These are phyloP conservation scores for Prunus campanulata DNA, from an alignment of 306 rosid genomes.

Conservation along the genomic window DNA sequence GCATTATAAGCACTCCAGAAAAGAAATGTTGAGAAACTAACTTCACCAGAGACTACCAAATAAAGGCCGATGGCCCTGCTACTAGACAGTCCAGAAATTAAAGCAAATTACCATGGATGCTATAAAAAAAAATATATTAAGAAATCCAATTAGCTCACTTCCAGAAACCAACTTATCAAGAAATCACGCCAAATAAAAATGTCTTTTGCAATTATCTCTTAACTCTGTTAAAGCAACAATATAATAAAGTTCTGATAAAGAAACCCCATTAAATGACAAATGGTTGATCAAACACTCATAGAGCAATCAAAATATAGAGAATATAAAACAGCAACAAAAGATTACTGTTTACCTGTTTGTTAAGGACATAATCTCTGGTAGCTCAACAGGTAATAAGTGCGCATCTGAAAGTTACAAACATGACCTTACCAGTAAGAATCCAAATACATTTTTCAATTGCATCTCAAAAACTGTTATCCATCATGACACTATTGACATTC, in stretches of 20 bases:
- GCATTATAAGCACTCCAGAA: background rate
- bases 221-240: background rate
- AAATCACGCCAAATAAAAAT: background rate
- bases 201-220: background rate
- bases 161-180: background rate
- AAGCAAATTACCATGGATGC: background rate
- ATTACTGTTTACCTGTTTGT: slow-evolving; percentile 61
- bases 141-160: background rate
- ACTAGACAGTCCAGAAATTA: background rate
- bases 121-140: background rate
- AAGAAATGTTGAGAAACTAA: background rate
- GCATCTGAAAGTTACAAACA: slow-evolving; percentile 56
- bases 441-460: background rate
- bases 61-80: background rate
- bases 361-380: slow-evolving; percentile 70
- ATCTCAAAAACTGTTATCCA: background rate
- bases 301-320: slow-evolving; percentile 1
- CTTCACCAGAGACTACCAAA: background rate
- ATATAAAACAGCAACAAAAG: background rate
- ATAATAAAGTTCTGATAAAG: background rate
- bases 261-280: background rate
- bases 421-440: background rate
- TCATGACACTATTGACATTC: background rate
- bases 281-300: background rate
- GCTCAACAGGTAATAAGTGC: slow-evolving; percentile 79